Conservation (phyloP, 2,329 filamentous ascomycete species). For the Epicoccum nigrum region DNA sequence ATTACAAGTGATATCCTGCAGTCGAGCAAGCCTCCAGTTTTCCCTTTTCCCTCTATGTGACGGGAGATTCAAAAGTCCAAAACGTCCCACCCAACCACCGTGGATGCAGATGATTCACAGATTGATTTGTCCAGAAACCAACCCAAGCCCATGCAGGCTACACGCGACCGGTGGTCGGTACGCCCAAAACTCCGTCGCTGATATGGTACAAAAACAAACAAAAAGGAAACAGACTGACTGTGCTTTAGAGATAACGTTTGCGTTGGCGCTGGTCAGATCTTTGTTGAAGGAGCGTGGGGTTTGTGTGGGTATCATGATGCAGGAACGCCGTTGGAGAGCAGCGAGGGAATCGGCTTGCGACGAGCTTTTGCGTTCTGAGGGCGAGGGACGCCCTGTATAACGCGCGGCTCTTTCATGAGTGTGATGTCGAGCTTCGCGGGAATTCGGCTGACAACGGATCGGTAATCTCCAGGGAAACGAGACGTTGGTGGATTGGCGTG, state of each 20-base stretch:
- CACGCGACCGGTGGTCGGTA: slow-evolving; percentile 7
- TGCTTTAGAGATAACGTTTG: slow-evolving; percentile 20
- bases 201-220: slow-evolving; percentile 37
- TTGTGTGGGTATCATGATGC: slow-evolving; percentile 31
- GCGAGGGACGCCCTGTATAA: slow-evolving; percentile 84
- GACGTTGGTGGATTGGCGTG: slow-evolving; percentile 62
- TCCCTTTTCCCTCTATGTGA: slow-evolving; percentile 18
- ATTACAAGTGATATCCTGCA: slow-evolving; percentile 33
- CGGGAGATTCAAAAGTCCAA: slow-evolving; percentile 18
- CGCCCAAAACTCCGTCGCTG: slow-evolving; percentile 40
- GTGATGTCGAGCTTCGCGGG: slow-evolving; percentile 84
- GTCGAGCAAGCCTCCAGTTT: slow-evolving; percentile 12
- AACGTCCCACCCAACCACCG: slow-evolving; percentile 17
- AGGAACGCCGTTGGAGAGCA: slow-evolving; percentile 44
- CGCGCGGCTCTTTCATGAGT: slow-evolving; percentile 89
- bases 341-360: slow-evolving; percentile 56
- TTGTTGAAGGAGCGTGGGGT: slow-evolving; percentile 23
- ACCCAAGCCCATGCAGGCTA: slow-evolving; percentile 18
- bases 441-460: slow-evolving; percentile 59
- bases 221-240: slow-evolving; percentile 14
- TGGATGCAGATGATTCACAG: slow-evolving; percentile 33
- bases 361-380: slow-evolving; percentile 57
- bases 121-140: slow-evolving; percentile 36
- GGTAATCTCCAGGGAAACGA: slow-evolving; percentile 62
- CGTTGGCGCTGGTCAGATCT: slow-evolving; percentile 21